These are phyloP conservation scores for Setaria viridis DNA, from an alignment of 202 grass and related monocot genomes.

Conservation along the genomic window DNA sequence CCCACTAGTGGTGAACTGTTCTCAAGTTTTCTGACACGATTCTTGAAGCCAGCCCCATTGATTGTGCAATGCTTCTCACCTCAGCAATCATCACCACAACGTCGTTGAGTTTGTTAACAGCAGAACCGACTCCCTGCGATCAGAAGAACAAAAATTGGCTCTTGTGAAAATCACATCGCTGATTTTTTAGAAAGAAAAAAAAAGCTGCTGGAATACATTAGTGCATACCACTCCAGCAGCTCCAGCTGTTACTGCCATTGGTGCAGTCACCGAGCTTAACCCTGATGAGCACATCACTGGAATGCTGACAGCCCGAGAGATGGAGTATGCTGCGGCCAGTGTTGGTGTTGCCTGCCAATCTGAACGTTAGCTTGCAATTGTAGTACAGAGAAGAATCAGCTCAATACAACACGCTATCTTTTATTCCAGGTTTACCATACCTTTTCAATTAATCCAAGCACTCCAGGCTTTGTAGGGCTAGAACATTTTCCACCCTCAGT, in stretches of 20 bases:
- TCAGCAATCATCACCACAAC: conserved; percentile 82
- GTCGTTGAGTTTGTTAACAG: conserved; percentile 77
- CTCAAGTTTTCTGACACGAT: conserved; percentile 48
- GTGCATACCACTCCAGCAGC: conserved; percentile 82
- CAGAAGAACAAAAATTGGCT: background rate
- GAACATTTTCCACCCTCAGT: conserved; percentile 94
- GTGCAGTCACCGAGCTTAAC: conserved; percentile 90
- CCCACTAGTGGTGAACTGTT: conserved; percentile 46
- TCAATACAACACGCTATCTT: background rate
- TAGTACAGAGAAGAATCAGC: background rate
- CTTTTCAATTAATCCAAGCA: conserved; percentile 97
- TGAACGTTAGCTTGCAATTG: background rate
- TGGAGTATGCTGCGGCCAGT: conserved; percentile 85
- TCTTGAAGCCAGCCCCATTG: conserved; percentile 55
- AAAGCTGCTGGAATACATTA: conserved; percentile 5
- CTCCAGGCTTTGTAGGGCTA: conserved; percentile 75
- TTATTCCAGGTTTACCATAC: conserved; percentile 35
- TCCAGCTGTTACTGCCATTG: conserved; percentile 88
- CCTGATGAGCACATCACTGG: conserved; percentile 97
- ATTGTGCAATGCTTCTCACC: conserved; percentile 74
- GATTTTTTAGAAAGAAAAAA: background rate
- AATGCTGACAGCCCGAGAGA: conserved; percentile 81
- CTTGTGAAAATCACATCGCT: background rate
- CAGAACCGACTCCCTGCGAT: conserved; percentile 80
- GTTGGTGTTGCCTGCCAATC: conserved; percentile 82